A percentile compares a stretch with the other conserved stretches of the same genome.
These are phyloP conservation scores for Lichtheimia ramosa DNA, from an alignment of 371 early-diverging fungal genomes.

Conservation along the genomic window DNA sequence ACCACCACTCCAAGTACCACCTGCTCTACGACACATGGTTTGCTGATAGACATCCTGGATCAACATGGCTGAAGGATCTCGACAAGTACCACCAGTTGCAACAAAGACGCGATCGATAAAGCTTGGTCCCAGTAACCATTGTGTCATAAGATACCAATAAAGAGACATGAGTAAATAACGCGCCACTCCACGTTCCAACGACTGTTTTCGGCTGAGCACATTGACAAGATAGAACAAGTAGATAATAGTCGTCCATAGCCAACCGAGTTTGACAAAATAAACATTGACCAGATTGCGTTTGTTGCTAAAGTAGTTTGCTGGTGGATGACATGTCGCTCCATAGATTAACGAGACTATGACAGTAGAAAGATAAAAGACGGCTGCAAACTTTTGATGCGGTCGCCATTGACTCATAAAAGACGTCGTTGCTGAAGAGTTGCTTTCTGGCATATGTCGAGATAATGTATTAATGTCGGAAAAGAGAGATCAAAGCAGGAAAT, in stretches of 20 bases:
- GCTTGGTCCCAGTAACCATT: conserved; percentile 83
- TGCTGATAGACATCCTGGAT: conserved; percentile 24
- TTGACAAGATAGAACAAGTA: conserved; percentile 43
- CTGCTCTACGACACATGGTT: conserved; percentile 56
- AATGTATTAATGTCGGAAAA: too few relatives aligned
- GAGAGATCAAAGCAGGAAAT: too few relatives aligned
- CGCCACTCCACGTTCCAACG: conserved; percentile 18
- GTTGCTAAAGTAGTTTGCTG: conserved; percentile 56
- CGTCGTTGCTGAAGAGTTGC: not conserved
- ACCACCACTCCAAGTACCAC: conserved; percentile 77
- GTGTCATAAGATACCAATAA: conserved; percentile 84
- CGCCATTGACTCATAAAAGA: conserved; percentile 7
- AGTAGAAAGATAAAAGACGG: conserved; percentile 25
- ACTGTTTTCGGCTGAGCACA: conserved; percentile 15
- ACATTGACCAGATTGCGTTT: conserved; percentile 78
- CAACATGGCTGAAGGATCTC: conserved; percentile 3
- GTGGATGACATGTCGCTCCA: conserved; percentile 27
- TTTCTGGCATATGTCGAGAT: not conserved
- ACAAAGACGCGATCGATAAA: conserved; percentile 79
- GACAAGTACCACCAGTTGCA: conserved; percentile 68
- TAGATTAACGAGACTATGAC: conserved; percentile 29
- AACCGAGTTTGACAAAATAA: conserved; percentile 80
- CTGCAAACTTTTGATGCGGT: conserved; percentile 34
- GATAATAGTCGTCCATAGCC: conserved; percentile 78
- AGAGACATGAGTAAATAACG: conserved; percentile 71